phyloP scores from a whole-genome alignment of 345 rosid species.

The Toxicodendron radicans region DNA sequence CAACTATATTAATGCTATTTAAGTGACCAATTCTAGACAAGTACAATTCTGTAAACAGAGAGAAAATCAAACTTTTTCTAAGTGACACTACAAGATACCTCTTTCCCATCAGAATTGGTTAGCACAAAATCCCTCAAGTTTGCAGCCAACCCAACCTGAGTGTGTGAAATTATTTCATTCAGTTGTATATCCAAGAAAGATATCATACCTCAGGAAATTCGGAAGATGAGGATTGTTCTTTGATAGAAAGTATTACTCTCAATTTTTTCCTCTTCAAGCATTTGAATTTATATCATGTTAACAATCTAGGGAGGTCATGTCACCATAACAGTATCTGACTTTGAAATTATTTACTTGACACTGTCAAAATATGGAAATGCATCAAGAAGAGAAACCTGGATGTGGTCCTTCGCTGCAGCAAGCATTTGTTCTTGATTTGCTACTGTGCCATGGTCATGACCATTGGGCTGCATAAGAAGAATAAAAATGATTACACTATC shows the following conservation, averaged over 20 bases:
- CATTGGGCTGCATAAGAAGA: constrained; percentile 62
- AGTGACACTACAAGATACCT: constrained; percentile 40
- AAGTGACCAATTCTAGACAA: neutral
- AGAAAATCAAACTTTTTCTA: neutral
- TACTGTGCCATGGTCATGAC: constrained; percentile 81
- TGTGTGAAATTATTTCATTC: constrained; percentile 10
- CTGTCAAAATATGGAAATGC: constrained; percentile 11
- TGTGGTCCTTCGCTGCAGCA: constrained; percentile 74
- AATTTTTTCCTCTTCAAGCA: neutral
- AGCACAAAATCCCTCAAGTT: constrained; percentile 76
- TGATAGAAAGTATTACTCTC: neutral
- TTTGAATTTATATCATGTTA: neutral
- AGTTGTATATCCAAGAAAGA: constrained; percentile 12
- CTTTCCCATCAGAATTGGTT: constrained; percentile 60
- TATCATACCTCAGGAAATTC: neutral
- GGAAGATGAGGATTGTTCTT: neutral
- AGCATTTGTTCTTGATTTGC: constrained; percentile 67
- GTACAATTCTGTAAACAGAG: neutral
- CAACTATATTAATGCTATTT: no score
- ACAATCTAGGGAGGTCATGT: neutral
- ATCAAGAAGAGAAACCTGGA: constrained; percentile 56
- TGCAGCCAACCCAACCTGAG: constrained; percentile 87
- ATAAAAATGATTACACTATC: constrained; percentile 4
- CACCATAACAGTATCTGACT: neutral
- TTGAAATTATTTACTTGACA: constrained; percentile 6